These are phyloP conservation scores for Teratosphaeria zuluensis DNA, from an alignment of 2,329 filamentous ascomycete species.

Conservation along the genomic window DNA sequence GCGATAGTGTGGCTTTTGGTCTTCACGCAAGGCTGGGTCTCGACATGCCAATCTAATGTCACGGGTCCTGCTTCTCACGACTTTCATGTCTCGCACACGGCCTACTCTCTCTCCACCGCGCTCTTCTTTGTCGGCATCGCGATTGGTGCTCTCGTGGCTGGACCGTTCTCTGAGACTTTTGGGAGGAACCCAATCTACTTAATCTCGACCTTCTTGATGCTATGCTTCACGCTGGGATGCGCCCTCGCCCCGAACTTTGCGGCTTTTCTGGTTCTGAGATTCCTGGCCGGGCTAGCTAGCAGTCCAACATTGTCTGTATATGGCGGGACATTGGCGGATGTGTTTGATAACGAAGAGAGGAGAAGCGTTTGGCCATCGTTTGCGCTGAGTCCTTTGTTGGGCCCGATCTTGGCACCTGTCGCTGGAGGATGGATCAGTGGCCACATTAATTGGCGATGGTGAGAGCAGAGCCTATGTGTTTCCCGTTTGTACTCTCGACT, in stretches of 20 bases:
- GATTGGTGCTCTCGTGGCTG: slow-evolving; percentile 61
- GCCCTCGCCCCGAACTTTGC: slow-evolving; percentile 36
- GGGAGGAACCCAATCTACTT: slow-evolving; percentile 61
- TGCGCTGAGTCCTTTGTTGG: neutral
- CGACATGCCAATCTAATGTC: neutral
- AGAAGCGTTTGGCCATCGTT: neutral
- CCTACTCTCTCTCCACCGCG: neutral
- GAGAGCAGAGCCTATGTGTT: neutral
- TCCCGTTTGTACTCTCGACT: neutral
- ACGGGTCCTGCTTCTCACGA: neutral
- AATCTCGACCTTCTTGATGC: slow-evolving; percentile 56
- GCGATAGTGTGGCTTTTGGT: neutral
- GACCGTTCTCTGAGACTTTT: slow-evolving; percentile 61
- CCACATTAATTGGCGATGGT: neutral
- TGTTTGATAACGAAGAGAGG: neutral
- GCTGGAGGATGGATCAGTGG: neutral
- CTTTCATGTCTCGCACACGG: neutral
- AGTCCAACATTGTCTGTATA: neutral
- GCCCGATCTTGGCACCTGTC: neutral
- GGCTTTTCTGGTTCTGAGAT: neutral
- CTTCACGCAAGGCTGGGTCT: neutral
- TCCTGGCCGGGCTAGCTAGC: neutral
- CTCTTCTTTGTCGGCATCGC: slow-evolving; percentile 44
- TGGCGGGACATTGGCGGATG: neutral
- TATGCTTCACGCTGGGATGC: slow-evolving; percentile 37